A percentile compares a stretch with the other conserved stretches of the same genome.
Evolutionary conservation across 257 asterid species (phyloP).

Genomic region (Solanum infundibuliforme): DNA sequence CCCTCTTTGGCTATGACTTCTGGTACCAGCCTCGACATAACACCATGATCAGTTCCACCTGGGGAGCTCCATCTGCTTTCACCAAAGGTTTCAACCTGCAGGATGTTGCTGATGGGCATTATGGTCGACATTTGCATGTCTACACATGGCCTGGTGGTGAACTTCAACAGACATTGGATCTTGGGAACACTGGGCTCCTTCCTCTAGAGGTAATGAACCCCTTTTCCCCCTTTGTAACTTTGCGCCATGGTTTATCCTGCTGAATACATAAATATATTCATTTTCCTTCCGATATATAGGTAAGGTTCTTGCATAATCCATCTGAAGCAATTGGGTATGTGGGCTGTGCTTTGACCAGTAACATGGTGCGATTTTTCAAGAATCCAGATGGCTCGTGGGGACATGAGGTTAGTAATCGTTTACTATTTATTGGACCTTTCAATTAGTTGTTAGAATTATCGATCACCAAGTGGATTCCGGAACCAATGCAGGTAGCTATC

Average conservation of each 20-base stretch:
- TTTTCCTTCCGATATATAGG: conserved; percentile 21
- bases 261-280: background rate
- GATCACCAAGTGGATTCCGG: background rate
- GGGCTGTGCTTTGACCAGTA: conserved; percentile 87
- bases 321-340: conserved; percentile 77
- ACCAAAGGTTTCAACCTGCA: conserved; percentile 80
- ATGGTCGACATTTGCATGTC: conserved; percentile 86
- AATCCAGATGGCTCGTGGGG: conserved; percentile 69
- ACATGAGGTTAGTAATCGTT: conserved; percentile 53
- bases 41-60: conserved; percentile 91
- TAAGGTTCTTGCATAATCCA: conserved; percentile 83
- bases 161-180: conserved; percentile 86
- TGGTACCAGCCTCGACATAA: conserved; percentile 99
- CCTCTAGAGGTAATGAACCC: conserved; percentile 66
- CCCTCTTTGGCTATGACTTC: conserved; percentile 79
- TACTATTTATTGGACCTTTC: background rate
- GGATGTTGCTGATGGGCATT: conserved; percentile 78
- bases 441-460: background rate
- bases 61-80: conserved; percentile 98
- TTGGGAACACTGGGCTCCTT: conserved; percentile 76
- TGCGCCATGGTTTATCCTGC: background rate
- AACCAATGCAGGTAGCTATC: conserved; percentile 33
- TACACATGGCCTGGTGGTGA: conserved; percentile 97
- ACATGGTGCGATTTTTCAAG: conserved; percentile 82
- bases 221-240: background rate